A percentile compares a stretch with the other conserved stretches of the same genome.
These are phyloP conservation scores for Diaporthe australafricana DNA, from an alignment of 2,329 filamentous ascomycete genomes.

Conservation along the genomic window DNA sequence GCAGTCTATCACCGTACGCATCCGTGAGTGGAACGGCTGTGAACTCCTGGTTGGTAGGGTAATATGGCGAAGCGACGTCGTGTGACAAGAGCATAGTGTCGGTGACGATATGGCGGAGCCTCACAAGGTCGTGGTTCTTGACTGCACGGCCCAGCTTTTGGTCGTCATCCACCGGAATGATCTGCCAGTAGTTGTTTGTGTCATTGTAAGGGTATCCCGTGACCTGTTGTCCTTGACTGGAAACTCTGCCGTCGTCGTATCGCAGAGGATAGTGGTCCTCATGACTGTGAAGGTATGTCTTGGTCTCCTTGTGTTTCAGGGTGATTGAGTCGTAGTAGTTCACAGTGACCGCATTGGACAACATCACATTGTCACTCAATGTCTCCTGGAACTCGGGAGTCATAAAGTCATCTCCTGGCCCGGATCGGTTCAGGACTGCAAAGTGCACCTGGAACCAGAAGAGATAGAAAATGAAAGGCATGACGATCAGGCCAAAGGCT, in stretches of 20 bases:
- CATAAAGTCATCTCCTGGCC: conserved; percentile 99
- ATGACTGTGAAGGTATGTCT: conserved; percentile 95
- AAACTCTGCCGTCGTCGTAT: conserved; percentile 97
- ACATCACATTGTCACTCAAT: conserved; percentile 92
- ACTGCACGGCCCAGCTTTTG: conserved; percentile 73
- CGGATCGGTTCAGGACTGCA: conserved; percentile 85
- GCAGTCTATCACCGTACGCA: conserved; percentile 78
- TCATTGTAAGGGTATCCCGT: conserved; percentile 98
- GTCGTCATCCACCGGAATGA: conserved; percentile 77
- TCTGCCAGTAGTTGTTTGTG: conserved; percentile 98
- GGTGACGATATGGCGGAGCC: conserved; percentile 87
- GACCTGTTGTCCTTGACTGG: conserved; percentile 97
- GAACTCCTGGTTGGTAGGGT: conserved; percentile 98
- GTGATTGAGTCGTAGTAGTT: conserved; percentile 91
- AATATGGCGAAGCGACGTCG: conserved; percentile 96
- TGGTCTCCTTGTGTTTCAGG: conserved; percentile 96
- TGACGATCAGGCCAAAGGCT: conserved; percentile 84
- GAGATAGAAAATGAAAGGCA: conserved; percentile 97
- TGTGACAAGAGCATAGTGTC: conserved; percentile 90
- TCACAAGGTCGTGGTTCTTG: conserved; percentile 85
- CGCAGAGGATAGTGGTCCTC: conserved; percentile 88
- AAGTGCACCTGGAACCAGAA: conserved; percentile 99
- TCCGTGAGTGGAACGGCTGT: conserved; percentile 82
- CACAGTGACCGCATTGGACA: conserved; percentile 85
- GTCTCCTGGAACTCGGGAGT: conserved; percentile 98